Evolutionary conservation across 2,329 filamentous ascomycete species (phyloP).

Genomic region (Colletotrichum acutatum): DNA sequence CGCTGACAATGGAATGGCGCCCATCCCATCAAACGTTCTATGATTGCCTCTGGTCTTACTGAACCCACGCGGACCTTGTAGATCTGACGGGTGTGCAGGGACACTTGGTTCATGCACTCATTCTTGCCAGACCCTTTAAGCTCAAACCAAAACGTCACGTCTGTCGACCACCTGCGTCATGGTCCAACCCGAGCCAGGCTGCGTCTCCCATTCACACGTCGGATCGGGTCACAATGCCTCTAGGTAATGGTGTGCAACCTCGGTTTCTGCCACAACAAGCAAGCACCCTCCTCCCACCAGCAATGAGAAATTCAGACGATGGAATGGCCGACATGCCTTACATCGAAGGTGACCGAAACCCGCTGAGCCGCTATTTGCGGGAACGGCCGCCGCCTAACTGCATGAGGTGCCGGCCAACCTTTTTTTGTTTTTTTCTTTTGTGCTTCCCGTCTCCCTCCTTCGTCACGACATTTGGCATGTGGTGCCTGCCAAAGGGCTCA

Average conservation of each 20-base stretch:
- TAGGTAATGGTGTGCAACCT: conserved; percentile 1
- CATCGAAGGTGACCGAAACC: neutral
- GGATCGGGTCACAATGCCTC: neutral
- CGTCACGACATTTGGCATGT: neutral
- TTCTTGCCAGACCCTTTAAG: neutral
- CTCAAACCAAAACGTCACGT: conserved; percentile 6
- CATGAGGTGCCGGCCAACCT: neutral
- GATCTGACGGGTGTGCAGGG: conserved; percentile 10
- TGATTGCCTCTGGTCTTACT: conserved; percentile 2
- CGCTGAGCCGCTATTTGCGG: conserved; percentile 6
- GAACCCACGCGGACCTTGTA: neutral
- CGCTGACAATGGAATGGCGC: neutral
- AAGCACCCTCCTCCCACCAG: conserved; percentile 11
- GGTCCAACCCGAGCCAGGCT: neutral
- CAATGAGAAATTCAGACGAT: conserved; percentile 19
- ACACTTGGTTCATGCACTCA: conserved; percentile 18
- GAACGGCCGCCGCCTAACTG: conserved; percentile 28
- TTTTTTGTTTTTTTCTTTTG: neutral
- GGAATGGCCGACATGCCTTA: neutral
- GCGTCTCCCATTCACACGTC: neutral
- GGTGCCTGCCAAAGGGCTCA: neutral
- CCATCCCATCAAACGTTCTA: neutral
- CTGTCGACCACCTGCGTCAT: conserved; percentile 12
- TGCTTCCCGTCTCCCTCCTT: neutral
- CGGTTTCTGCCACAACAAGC: conserved; percentile 11